phyloP scores from a whole-genome alignment of 352 stramenopile genomes.

The Phytophthora agathidicida region DNA sequence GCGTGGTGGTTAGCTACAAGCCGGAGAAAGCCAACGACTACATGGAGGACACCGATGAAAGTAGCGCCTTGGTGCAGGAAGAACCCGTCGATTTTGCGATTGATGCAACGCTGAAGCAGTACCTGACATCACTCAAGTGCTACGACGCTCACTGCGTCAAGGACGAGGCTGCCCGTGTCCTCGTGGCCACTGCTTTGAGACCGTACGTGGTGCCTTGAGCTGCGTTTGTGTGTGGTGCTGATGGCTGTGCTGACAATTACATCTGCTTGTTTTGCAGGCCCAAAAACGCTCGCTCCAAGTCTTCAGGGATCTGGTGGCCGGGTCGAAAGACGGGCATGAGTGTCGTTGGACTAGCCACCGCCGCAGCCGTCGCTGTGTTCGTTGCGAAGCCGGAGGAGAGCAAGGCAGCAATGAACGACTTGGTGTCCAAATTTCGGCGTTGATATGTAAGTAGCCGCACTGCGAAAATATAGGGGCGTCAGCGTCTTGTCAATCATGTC shows the following conservation, averaged over 20 bases:
- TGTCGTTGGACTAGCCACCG: constrained; percentile 17
- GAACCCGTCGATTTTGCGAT: constrained; percentile 41
- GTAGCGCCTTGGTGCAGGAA: constrained; percentile 17
- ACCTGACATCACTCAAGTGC: constrained; percentile 48
- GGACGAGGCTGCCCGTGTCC: constrained; percentile 33
- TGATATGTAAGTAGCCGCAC: constrained; percentile 22
- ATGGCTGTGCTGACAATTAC: neutral
- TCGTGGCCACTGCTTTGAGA: constrained; percentile 56
- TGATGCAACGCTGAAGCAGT: constrained; percentile 63
- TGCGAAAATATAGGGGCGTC: constrained; percentile 5
- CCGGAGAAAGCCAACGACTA: constrained; percentile 26
- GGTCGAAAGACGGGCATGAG: constrained; percentile 16
- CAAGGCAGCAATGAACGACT: constrained; percentile 27
- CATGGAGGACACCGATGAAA: constrained; percentile 21
- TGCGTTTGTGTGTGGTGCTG: neutral
- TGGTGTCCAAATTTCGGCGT: constrained; percentile 33
- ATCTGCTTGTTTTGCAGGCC: constrained; percentile 31
- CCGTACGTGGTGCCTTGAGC: constrained; percentile 43
- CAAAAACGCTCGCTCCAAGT: constrained; percentile 57
- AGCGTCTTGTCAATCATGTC: constrained; percentile 10
- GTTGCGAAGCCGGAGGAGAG: constrained; percentile 39
- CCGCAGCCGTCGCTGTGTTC: constrained; percentile 20
- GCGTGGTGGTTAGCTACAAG: constrained; percentile 66
- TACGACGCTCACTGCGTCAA: constrained; percentile 44
- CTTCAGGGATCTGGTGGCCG: constrained; percentile 32